These are phyloP conservation scores for Hirsutella minnesotensis DNA, from an alignment of 2,329 filamentous ascomycete species.

Conservation along the genomic window DNA sequence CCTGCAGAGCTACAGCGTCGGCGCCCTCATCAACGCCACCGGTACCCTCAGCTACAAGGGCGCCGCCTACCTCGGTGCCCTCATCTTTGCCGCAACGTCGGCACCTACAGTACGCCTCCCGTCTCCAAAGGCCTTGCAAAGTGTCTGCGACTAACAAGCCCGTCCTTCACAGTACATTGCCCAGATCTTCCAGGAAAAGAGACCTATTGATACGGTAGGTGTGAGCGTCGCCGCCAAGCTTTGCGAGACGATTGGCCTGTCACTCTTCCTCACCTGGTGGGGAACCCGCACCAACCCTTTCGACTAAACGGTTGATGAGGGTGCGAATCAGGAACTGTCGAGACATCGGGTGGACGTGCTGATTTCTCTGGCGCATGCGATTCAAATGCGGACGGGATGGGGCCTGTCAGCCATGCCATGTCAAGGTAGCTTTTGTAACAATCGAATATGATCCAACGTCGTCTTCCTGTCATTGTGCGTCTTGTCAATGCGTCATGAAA, in stretches of 20 bases:
- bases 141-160: neutral
- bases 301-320: slow-evolving; percentile 42
- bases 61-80: slow-evolving; percentile 78
- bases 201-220: slow-evolving; percentile 79
- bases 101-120: slow-evolving; percentile 60
- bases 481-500: neutral
- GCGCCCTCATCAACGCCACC: slow-evolving; percentile 85
- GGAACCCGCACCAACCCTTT: slow-evolving; percentile 91
- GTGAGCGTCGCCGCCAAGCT: slow-evolving; percentile 75
- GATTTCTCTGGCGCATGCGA: no score
- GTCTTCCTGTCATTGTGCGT: neutral
- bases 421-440: no score
- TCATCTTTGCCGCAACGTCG: slow-evolving; percentile 86
- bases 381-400: no score
- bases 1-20: slow-evolving; percentile 81
- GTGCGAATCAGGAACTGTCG: neutral
- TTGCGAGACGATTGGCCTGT: slow-evolving; percentile 86
- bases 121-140: neutral
- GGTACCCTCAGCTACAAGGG: slow-evolving; percentile 95
- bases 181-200: slow-evolving; percentile 83
- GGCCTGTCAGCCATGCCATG: neutral
- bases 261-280: slow-evolving; percentile 93
- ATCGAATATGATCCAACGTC: neutral
- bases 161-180: slow-evolving; percentile 57
- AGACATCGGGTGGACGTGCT: neutral